Conservation (phyloP, 139 green algal genomes). For the Pseudopediastrum boryanum region DNA sequence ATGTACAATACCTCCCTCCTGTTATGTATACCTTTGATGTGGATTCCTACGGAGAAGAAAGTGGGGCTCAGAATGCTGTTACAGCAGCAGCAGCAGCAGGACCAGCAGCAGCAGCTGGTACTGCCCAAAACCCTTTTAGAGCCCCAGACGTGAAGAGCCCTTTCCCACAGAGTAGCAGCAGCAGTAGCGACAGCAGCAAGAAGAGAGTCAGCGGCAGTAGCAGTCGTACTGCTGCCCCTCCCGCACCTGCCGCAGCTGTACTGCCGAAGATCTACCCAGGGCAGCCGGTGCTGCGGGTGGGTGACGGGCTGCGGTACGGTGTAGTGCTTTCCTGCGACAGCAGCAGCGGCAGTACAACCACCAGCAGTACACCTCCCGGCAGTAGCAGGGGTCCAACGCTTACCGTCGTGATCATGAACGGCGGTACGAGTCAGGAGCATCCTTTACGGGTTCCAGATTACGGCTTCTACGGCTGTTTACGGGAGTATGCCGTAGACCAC, state of each 20-base stretch:
- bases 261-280: conserved; percentile 39
- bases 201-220: background rate
- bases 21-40: conserved; percentile 30
- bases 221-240: background rate
- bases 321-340: conserved; percentile 26
- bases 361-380: conserved; percentile 24
- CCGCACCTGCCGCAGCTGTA: background rate
- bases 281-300: conserved; percentile 58
- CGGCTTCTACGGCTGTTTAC: conserved; percentile 50
- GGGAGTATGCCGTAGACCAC: conserved; percentile 37
- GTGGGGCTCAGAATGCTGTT: conserved; percentile 11
- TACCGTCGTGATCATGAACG: conserved; percentile 32
- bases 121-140: no score
- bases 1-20: background rate
- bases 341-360: conserved; percentile 16
- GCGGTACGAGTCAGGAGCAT: conserved; percentile 43
- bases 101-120: conserved; percentile 23
- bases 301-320: conserved; percentile 41
- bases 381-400: background rate
- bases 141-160: no score
- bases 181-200: no score
- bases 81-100: conserved; percentile 10
- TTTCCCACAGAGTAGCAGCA: background rate
- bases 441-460: conserved; percentile 57
- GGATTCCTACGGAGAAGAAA: conserved; percentile 15